Evolutionary conservation across 306 rosid species (phyloP).

Genomic region (Cicer chorassanicum): DNA sequence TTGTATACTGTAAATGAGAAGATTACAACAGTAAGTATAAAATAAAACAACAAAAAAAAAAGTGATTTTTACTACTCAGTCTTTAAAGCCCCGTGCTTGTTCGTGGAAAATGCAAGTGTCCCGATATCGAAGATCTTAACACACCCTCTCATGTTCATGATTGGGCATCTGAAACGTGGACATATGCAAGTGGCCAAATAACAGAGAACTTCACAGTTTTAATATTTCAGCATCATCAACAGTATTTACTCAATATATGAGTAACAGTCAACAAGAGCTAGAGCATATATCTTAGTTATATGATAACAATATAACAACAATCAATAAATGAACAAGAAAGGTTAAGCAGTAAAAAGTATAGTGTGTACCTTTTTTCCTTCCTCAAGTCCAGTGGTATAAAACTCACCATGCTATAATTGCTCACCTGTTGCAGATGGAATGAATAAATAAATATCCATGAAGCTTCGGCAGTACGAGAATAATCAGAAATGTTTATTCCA

Average conservation of each 20-base stretch:
- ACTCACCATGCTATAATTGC: conserved; percentile 73
- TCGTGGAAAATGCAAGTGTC: neutral
- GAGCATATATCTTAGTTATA: neutral
- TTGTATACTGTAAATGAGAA: conserved; percentile 58
- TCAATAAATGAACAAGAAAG: conserved; percentile 10
- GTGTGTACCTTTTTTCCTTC: conserved; percentile 75
- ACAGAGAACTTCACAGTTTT: neutral
- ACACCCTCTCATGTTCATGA: neutral
- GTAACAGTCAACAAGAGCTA: conserved; percentile 17
- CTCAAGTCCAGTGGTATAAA: conserved; percentile 87
- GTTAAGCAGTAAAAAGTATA: conserved; percentile 1
- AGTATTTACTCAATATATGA: neutral
- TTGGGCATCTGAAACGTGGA: neutral
- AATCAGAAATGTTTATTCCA: conserved; percentile 5
- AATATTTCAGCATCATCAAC: neutral
- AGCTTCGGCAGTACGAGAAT: neutral
- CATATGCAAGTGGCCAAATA: neutral
- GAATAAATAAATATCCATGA: conserved; percentile 11
- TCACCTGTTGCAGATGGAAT: conserved; percentile 56
- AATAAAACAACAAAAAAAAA: neutral
- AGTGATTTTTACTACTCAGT: too few species aligned
- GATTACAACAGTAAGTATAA: conserved; percentile 24
- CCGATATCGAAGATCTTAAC: neutral
- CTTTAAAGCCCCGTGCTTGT: too few species aligned
- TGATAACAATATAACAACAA: neutral